Evolutionary conservation across 1,284 basidiomycete species (phyloP), one percentile per base, ranked within the genome.

Genomic region (Cryptococcus wingfieldii): DNA sequence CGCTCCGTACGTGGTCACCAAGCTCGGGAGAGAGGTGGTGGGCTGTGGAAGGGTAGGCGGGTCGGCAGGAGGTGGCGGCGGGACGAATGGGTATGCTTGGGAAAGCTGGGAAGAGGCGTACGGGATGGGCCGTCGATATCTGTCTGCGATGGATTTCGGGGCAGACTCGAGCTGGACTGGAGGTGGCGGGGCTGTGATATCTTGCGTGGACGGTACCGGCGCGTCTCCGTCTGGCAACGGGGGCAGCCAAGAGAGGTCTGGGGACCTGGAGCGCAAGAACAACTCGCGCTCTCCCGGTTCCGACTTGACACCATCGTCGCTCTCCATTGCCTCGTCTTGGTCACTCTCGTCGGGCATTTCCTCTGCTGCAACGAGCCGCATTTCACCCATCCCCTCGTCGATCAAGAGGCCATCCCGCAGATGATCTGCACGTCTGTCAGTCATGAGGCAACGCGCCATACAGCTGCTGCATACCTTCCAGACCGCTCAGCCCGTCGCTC

Each of bases 231-330:
- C n/a, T 8, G 71, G 70, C 53, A 71, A 47, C 2, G 70, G 70
- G 5, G 71, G 71, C 4, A 74, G 58, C 71, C 71, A 74, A 1
- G 69, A 63, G 3, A 59, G 53, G 54, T 65, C 63, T 31, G 63
- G 63, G 5, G 67, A 66, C 9, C 38, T 10, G 45, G 52, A 34
- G 6, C 63, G 59, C 4, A 57, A 46, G 42, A 37, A 18, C 9
- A 55, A 54, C 16, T 60, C 63, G 3, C 19, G 16, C 45, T 53
- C 47, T 12, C 61, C 60, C 18, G 13, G 16, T 14, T 50, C 53
- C 34, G 19, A 31, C 9, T 47, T 43, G n/a, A 39, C n/a, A 13
- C 6, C 16, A 3, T 48, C 46, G 39, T 63, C 56, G 14, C 41
- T 51, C 16, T 62, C 58, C 42, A 54, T 60, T 4, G 38, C 39